Percentiles rank a stretch among this genome's conserved stretches.
These are phyloP conservation scores for Xylaria palmicola DNA, from an alignment of 495 filamentous ascomycete genomes.

Conservation along the genomic window DNA sequence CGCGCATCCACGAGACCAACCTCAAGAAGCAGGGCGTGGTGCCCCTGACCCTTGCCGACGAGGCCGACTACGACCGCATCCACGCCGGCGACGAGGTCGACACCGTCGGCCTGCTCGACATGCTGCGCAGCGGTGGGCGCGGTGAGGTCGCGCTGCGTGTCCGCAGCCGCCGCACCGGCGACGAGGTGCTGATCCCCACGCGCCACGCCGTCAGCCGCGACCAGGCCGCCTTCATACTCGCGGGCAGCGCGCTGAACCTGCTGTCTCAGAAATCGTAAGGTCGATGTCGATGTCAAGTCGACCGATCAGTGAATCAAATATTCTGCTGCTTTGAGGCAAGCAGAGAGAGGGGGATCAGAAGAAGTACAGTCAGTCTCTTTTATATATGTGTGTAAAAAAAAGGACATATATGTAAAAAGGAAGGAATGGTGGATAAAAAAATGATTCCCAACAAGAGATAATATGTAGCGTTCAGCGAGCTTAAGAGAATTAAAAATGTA, in stretches of 20 bases:
- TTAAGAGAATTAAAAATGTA: too few relatives aligned
- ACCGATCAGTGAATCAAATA: too few relatives aligned
- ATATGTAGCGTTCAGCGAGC: too few relatives aligned
- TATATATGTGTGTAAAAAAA: too few relatives aligned
- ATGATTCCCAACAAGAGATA: too few relatives aligned
- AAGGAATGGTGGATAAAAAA: too few relatives aligned
- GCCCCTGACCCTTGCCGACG: conserved; percentile 82
- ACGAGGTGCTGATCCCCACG: conserved; percentile 58
- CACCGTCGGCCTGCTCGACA: conserved; percentile 79
- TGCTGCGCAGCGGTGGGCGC: conserved; percentile 72
- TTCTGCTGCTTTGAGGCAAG: too few relatives aligned
- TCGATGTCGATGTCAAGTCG: too few relatives aligned
- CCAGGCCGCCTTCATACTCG: conserved; percentile 86
- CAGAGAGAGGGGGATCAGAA: neutral
- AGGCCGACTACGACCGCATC: conserved; percentile 83
- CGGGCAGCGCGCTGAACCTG: conserved; percentile 91
- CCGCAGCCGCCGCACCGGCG: conserved; percentile 59
- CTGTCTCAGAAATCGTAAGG: conserved; percentile 64
- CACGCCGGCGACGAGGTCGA: conserved; percentile 75
- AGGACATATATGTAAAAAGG: too few relatives aligned
- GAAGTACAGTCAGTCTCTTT: too few relatives aligned
- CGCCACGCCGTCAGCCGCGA: conserved; percentile 83
- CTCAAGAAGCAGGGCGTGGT: conserved; percentile 99
- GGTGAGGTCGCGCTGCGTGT: conserved; percentile 72
- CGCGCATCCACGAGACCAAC: conserved; percentile 97